Percentiles rank a stretch among this genome's conserved stretches.
These are phyloP conservation scores for Erodium texanum DNA, from an alignment of 441 rosid species.

Conservation along the genomic window DNA sequence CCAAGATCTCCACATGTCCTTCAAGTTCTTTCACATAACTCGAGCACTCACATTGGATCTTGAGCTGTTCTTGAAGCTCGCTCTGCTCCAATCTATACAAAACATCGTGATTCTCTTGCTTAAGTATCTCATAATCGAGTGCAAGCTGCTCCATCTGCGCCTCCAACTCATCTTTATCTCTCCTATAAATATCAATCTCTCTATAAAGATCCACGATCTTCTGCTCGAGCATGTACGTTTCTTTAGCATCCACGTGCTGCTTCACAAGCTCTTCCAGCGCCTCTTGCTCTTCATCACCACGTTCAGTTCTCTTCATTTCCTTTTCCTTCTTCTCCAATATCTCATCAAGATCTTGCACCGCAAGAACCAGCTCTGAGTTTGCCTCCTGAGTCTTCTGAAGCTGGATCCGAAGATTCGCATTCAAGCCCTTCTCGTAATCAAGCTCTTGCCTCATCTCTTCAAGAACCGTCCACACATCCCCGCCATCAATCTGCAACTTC, in stretches of 20 bases:
- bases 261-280: slow-evolving; percentile 78
- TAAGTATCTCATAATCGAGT: slow-evolving; percentile 81
- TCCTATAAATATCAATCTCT: slow-evolving; percentile 64
- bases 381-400: slow-evolving; percentile 73
- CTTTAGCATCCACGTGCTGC: slow-evolving; percentile 57
- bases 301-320: slow-evolving; percentile 22
- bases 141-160: slow-evolving; percentile 89
- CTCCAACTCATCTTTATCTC: slow-evolving; percentile 77
- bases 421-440: slow-evolving; percentile 58
- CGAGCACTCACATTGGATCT: slow-evolving; percentile 56
- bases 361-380: slow-evolving; percentile 67
- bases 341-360: slow-evolving; percentile 62
- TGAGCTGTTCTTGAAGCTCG: slow-evolving; percentile 65
- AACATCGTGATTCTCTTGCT: slow-evolving; percentile 68
- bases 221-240: slow-evolving; percentile 51
- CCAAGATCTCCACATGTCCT: background rate
- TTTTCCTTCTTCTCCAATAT: slow-evolving; percentile 49
- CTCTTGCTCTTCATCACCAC: slow-evolving; percentile 74
- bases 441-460: slow-evolving; percentile 68
- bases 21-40: slow-evolving; percentile 18
- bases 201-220: slow-evolving; percentile 56
- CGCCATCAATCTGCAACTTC: slow-evolving; percentile 39
- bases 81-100: slow-evolving; percentile 68
- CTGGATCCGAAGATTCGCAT: slow-evolving; percentile 57
- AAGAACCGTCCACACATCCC: slow-evolving; percentile 40